These are phyloP conservation scores for Zea luxurians DNA, from an alignment of 176 grass and related monocot genomes.

Conservation along the genomic window DNA sequence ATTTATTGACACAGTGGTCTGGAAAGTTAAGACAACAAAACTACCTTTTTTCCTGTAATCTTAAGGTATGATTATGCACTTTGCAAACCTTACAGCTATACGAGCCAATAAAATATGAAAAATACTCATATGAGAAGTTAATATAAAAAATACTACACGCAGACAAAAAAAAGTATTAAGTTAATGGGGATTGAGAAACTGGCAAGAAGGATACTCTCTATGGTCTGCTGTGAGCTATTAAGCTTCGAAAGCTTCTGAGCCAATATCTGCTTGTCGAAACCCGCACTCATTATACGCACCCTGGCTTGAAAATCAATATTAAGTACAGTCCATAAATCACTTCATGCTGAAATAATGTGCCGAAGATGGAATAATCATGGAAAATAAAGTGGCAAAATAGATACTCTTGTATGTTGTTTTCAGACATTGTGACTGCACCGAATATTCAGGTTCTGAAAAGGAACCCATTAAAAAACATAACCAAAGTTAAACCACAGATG, in stretches of 20 bases:
- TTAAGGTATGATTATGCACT: neutral
- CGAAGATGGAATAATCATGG: neutral
- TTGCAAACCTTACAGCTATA: slow-evolving; percentile 15
- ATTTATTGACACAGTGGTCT: neutral
- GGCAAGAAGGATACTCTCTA: slow-evolving; percentile 92
- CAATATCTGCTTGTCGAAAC: slow-evolving; percentile 81
- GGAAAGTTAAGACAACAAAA: slow-evolving; percentile 25
- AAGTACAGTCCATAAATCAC: neutral
- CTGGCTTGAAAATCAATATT: slow-evolving; percentile 15
- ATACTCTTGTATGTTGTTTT: neutral
- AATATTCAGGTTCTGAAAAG: neutral
- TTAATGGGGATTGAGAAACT: slow-evolving; percentile 27
- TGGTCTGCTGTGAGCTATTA: slow-evolving; percentile 91
- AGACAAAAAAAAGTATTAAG: neutral
- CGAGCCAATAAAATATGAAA: neutral
- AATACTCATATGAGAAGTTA: slow-evolving; percentile 8
- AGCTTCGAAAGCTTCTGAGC: slow-evolving; percentile 84
- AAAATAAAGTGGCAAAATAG: neutral
- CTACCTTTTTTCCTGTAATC: neutral
- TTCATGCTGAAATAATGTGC: neutral
- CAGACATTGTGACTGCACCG: neutral
- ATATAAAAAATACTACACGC: neutral
- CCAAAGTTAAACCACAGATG: neutral
- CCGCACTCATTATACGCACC: slow-evolving; percentile 53
- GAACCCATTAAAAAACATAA: neutral